These are phyloP conservation scores for Malassezia brasiliensis DNA, from an alignment of 1,284 basidiomycete genomes.

Conservation along the genomic window DNA sequence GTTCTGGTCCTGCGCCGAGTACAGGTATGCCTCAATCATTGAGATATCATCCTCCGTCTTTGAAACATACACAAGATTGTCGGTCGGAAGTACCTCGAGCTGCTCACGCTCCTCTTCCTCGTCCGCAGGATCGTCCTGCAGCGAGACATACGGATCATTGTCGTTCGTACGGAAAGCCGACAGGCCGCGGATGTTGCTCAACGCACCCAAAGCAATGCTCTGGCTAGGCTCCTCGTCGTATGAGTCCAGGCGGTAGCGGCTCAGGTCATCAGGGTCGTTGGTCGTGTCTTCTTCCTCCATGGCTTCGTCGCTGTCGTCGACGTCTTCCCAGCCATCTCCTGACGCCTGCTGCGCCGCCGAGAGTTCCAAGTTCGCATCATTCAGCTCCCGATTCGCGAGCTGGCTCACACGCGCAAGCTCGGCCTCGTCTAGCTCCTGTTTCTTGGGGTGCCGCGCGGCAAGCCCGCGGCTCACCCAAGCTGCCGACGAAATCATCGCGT, in stretches of 20 bases:
- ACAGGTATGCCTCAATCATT: constrained; percentile 61
- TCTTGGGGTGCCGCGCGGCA: constrained; percentile 65
- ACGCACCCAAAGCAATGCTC: constrained; percentile 62
- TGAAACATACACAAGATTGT: constrained; percentile 83
- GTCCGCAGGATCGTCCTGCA: constrained; percentile 64
- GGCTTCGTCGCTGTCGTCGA: constrained; percentile 52
- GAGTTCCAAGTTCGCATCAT: constrained; percentile 74
- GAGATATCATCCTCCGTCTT: constrained; percentile 97
- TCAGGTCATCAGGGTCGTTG: constrained; percentile 62
- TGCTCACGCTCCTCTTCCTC: constrained; percentile 74
- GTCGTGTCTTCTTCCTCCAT: constrained; percentile 47
- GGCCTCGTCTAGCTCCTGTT: constrained; percentile 80
- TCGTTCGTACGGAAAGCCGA: constrained; percentile 82
- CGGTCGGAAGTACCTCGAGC: constrained; percentile 75
- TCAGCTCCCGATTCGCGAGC: constrained; percentile 75
- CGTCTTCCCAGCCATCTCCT: constrained; percentile 54
- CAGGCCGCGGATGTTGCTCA: constrained; percentile 90
- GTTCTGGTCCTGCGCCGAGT: constrained; percentile 52
- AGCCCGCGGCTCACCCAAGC: constrained; percentile 74
- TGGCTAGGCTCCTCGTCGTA: constrained; percentile 74
- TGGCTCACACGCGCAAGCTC: constrained; percentile 83
- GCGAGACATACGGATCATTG: constrained; percentile 92
- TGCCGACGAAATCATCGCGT: constrained; percentile 52
- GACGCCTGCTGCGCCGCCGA: constrained; percentile 51
- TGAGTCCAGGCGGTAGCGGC: constrained; percentile 80